A percentile compares a stretch with the other conserved stretches of the same genome.
phyloP scores from a whole-genome alignment of 1,139 yeast genomes.

The Yamadazyma epiphylla region DNA sequence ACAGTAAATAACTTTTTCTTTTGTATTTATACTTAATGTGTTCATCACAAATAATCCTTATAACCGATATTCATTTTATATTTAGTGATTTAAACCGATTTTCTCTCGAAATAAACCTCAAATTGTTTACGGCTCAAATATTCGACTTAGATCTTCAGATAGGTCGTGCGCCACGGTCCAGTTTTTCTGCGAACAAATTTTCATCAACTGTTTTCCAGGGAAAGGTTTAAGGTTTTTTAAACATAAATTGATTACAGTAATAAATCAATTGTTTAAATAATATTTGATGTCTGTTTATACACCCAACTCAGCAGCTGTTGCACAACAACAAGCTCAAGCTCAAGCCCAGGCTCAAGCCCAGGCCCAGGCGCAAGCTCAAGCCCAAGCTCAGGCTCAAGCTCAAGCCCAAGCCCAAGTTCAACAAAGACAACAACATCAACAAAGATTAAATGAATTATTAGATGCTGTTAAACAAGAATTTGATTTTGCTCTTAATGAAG shows the following conservation, averaged over 20 bases:
- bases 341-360: slow-evolving; percentile 12
- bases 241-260: neutral
- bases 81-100: no score
- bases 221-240: neutral
- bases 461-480: slow-evolving; percentile 94
- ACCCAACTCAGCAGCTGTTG: slow-evolving; percentile 29
- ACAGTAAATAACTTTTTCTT: no score
- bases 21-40: no score
- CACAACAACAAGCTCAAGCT: slow-evolving; percentile 19
- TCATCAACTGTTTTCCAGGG: neutral
- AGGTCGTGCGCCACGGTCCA: neutral
- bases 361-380: slow-evolving; percentile 19
- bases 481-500: slow-evolving; percentile 81
- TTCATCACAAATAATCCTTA: no score
- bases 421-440: slow-evolving; percentile 44
- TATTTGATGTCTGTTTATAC: slow-evolving; percentile 40
- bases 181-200: slow-evolving; percentile 1
- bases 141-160: no score
- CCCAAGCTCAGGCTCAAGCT: slow-evolving; percentile 12
- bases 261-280: no score
- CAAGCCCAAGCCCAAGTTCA: slow-evolving; percentile 21
- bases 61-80: no score
- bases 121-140: no score
- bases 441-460: slow-evolving; percentile 68
- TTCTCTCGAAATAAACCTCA: no score